Conservation (phyloP, 1,284 basidiomycete genomes). For the Pseudozyma hubeiensis region DNA sequence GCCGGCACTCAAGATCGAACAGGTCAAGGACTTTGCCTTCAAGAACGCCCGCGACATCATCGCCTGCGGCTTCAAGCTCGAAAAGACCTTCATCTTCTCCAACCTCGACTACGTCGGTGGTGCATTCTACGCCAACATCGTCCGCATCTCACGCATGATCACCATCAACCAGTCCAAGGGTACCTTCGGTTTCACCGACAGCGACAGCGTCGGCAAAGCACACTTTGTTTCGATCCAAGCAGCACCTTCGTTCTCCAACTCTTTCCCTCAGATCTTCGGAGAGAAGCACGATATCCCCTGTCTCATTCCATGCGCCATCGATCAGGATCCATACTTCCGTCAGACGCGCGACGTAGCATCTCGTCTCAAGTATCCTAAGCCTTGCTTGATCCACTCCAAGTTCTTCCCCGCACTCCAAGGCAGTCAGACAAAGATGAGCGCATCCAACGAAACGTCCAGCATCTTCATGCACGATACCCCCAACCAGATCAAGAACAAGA, state of each 20-base stretch:
- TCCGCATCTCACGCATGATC: slow-evolving; percentile 90
- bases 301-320: slow-evolving; percentile 97
- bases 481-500: slow-evolving; percentile 96
- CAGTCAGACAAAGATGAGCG: slow-evolving; percentile 98
- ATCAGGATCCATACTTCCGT: slow-evolving; percentile 93
- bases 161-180: slow-evolving; percentile 93
- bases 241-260: slow-evolving; percentile 95
- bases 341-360: slow-evolving; percentile 93
- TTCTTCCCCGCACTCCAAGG: slow-evolving; percentile 99
- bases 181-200: slow-evolving; percentile 90
- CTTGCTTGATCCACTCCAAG: slow-evolving; percentile 89
- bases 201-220: slow-evolving; percentile 97
- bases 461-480: slow-evolving; percentile 96
- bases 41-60: slow-evolving; percentile 95
- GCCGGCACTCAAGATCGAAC: slow-evolving; percentile 88
- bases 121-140: slow-evolving; percentile 92
- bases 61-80: slow-evolving; percentile 89
- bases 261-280: slow-evolving; percentile 98
- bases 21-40: slow-evolving; percentile 84
- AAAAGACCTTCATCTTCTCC: slow-evolving; percentile 98
- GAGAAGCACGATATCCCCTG: slow-evolving; percentile 84
- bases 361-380: slow-evolving; percentile 95
- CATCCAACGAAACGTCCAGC: slow-evolving; percentile 86
- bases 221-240: slow-evolving; percentile 99
- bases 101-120: slow-evolving; percentile 88